These are phyloP conservation scores for Helichrysum umbraculigerum DNA, from an alignment of 129 eudicot species.

Conservation along the genomic window DNA sequence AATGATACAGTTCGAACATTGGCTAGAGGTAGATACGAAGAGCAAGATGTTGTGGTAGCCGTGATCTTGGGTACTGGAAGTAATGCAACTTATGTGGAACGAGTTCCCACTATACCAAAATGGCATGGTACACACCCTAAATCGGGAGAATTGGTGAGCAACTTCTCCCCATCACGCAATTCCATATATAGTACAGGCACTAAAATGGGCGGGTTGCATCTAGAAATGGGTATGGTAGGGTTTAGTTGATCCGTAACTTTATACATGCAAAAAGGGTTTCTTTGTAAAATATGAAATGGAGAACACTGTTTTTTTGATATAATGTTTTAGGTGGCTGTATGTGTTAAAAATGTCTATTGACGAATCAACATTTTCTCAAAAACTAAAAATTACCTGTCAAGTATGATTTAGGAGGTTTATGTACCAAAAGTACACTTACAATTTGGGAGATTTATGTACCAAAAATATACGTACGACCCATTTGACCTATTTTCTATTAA, in stretches of 20 bases:
- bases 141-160: slow-evolving; percentile 88
- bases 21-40: slow-evolving; percentile 77
- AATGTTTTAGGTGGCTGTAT: neutral
- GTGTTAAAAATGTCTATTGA: neutral
- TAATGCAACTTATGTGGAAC: slow-evolving; percentile 94
- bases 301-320: neutral
- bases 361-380: neutral
- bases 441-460: neutral
- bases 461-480: neutral
- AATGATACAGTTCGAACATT: slow-evolving; percentile 94
- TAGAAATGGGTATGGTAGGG: neutral
- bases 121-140: slow-evolving; percentile 84
- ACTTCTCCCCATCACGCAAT: neutral
- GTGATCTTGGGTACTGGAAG: slow-evolving; percentile 95
- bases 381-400: too few species aligned
- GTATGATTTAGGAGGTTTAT: too few species aligned
- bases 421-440: too few species aligned
- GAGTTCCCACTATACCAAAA: slow-evolving; percentile 80
- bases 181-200: neutral
- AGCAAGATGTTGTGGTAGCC: slow-evolving; percentile 63
- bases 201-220: neutral
- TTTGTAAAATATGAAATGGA: too few species aligned
- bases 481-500: neutral
- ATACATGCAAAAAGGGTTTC: too few species aligned
- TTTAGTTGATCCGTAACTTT: neutral